Conservation (phyloP, 257 asterid genomes). For the Thymus mandschuricus region DNA sequence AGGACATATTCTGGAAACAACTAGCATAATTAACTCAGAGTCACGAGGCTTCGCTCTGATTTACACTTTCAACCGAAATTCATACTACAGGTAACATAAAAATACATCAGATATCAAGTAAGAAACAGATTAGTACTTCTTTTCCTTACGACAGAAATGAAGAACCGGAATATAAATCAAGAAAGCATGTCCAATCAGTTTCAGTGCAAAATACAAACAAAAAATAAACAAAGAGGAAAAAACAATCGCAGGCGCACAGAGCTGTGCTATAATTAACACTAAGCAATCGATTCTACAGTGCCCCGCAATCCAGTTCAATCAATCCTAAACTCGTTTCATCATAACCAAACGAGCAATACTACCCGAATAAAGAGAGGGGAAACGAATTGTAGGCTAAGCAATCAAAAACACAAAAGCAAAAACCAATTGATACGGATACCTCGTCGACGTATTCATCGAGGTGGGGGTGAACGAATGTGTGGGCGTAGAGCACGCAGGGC, state of each 20-base stretch:
- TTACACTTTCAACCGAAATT: background rate
- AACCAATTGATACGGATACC: slow-evolving; percentile 40
- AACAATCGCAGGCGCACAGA: background rate
- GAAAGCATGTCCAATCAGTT: background rate
- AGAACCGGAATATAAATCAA: background rate
- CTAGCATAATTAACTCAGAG: background rate
- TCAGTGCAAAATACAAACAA: background rate
- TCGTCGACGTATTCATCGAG: slow-evolving; percentile 74
- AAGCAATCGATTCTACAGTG: background rate
- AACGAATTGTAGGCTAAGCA: background rate
- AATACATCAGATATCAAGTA: background rate
- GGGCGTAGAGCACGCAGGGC: slow-evolving; percentile 89
- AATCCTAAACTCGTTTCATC: background rate
- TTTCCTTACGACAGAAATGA: background rate
- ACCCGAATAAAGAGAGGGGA: background rate
- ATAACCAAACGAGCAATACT: no score
- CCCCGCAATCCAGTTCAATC: background rate
- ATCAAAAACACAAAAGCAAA: background rate
- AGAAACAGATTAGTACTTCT: no score
- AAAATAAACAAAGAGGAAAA: background rate
- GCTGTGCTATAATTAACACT: background rate
- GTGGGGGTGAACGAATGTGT: slow-evolving; percentile 68
- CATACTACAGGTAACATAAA: background rate
- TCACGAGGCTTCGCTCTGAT: background rate
- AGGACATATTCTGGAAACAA: background rate